A percentile compares a stretch with the other conserved stretches of the same genome.
phyloP scores from a whole-genome alignment of 495 filamentous ascomycete species.

The Talaromyces wortmannii region DNA sequence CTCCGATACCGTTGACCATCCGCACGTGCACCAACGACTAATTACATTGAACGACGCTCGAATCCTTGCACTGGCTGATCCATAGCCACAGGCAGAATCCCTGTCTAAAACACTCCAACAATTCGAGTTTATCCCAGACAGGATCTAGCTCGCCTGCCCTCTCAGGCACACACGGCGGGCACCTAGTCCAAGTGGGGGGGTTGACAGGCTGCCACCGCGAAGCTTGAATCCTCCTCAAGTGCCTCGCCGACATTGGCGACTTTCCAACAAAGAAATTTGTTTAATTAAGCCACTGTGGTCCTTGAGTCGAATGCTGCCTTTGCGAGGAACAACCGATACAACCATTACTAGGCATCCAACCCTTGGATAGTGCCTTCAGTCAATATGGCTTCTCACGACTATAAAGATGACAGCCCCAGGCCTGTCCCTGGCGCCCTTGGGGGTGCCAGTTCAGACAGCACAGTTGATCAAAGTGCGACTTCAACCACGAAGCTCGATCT shows the following conservation, averaged over 20 bases:
- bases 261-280: not conserved
- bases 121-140: not conserved
- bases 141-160: no score
- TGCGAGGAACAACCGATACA: not conserved
- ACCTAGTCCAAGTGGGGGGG: not conserved
- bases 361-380: not conserved
- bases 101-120: not conserved
- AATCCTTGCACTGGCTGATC: not conserved
- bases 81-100: conserved; percentile 13
- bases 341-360: not conserved
- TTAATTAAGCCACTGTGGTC: not conserved
- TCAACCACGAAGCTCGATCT: conserved; percentile 9
- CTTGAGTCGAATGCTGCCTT: not conserved
- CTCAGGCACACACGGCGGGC: not conserved
- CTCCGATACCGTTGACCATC: not conserved
- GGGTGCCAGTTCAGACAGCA: not conserved
- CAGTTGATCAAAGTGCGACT: not conserved
- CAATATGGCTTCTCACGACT: conserved; percentile 11
- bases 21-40: not conserved
- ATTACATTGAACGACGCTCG: not conserved
- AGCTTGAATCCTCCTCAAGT: no score
- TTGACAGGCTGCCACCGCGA: conserved; percentile 7
- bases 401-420: conserved; percentile 10
- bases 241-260: no score
- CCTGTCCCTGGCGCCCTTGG: not conserved